These are phyloP conservation scores for Fraxinus paxiana DNA, from an alignment of 305 asterid genomes.

Conservation along the genomic window DNA sequence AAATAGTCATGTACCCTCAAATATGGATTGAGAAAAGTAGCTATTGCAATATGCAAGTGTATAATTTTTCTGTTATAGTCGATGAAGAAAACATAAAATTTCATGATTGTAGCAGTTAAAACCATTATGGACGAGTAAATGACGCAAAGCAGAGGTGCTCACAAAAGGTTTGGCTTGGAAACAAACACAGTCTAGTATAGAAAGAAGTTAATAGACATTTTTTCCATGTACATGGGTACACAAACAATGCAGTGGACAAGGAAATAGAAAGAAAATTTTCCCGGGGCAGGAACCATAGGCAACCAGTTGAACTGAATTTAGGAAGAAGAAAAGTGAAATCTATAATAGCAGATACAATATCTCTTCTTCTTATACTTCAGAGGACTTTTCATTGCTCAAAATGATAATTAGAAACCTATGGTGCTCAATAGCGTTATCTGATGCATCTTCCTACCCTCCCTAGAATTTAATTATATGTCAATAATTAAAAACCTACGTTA, in stretches of 20 bases:
- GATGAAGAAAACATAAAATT: conserved; percentile 4
- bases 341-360: not conserved
- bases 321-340: conserved; percentile 1
- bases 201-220: not conserved
- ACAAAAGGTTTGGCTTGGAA: conserved; percentile 7
- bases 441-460: conserved; percentile 13
- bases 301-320: not conserved
- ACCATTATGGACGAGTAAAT: not conserved
- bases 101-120: not conserved
- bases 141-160: not conserved
- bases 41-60: not conserved
- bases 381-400: not conserved
- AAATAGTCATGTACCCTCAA: not conserved
- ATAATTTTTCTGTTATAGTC: not conserved
- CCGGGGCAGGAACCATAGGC: not conserved
- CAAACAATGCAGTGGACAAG: not conserved
- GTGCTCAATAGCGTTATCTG: not conserved
- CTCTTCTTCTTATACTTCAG: conserved; percentile 2
- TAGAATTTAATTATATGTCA: not conserved
- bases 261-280: not conserved
- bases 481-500: not conserved
- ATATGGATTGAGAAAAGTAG: not conserved
- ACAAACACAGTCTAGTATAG: not conserved
- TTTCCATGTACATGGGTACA: not conserved
- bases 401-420: not conserved